phyloP scores from a whole-genome alignment of 2,329 filamentous ascomycete genomes.

The Diaporthe ilicicola region DNA sequence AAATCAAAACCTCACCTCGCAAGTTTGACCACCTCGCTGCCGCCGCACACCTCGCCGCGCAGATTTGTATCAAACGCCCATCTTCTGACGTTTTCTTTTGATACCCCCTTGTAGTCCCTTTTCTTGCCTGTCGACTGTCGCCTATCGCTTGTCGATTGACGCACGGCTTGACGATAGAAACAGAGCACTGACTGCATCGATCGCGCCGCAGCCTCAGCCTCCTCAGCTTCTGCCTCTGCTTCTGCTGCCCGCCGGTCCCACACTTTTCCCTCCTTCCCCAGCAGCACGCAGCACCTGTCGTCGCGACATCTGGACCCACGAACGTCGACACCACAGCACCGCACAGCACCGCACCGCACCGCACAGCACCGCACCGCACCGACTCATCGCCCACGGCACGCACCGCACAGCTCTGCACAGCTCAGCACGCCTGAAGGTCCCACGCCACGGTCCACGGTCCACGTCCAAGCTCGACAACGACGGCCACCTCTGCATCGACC shows the following conservation, averaged over 20 bases:
- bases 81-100: constrained; percentile 30
- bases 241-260: constrained; percentile 23
- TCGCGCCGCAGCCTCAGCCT: constrained; percentile 22
- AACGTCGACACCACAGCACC: constrained; percentile 22
- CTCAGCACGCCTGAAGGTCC: constrained; percentile 5
- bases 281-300: not conserved
- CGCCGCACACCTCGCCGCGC: constrained; percentile 22
- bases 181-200: not conserved
- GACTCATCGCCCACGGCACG: constrained; percentile 11
- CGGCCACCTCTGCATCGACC: constrained; percentile 26
- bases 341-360: too few relatives aligned
- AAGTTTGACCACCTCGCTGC: constrained; percentile 14
- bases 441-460: constrained; percentile 18
- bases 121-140: not conserved
- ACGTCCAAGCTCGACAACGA: constrained; percentile 28
- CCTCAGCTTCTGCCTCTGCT: not conserved
- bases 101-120: constrained; percentile 26
- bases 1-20: constrained; percentile 24
- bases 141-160: constrained; percentile 22
- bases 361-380: constrained; percentile 1
- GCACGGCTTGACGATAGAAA: not conserved
- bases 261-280: constrained; percentile 26
- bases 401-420: constrained; percentile 9
- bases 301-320: constrained; percentile 31
- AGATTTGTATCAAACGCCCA: constrained; percentile 23